Base-by-base conservation (phyloP, 192 early-diverging fungal genomes). In the Coemansia sp. region DNA sequence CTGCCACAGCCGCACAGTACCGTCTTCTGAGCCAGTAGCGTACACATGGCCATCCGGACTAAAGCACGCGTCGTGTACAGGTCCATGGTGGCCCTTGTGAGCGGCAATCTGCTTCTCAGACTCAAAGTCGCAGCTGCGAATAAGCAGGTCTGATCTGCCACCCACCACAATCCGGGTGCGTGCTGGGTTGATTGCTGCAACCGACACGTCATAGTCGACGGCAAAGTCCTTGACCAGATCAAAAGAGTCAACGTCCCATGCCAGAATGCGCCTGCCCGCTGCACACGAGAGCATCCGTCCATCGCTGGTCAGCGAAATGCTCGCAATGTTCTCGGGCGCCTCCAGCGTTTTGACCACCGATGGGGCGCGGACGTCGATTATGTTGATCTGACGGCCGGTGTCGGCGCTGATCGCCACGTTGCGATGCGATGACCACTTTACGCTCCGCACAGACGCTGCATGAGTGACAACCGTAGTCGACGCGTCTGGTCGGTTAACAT, bases 31-130 rank as follows among this genome's bases (percentile, higher is more conserved):
- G 19, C 93, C 94, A 3, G 92, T 94, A 6, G 94, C 92, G 71
- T 96, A 96, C 17, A 96, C 68, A 53, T 93, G 89, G 31, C 94
- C 94, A 71, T 96, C 94, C 21, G 94, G 94, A 25, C 93, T 96
- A 68, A 94, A 93, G 61, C 90, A 92, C 23, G 90, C 91, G 65
- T 90, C 90, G 56, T 94, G 93, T 37, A 96, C 89, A 0, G 93
- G 89, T 5, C 94, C 94, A 63, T 94, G 93, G 69, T 96, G 94
- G 29, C 94, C 94, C 74, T 94, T 94, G 68, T 93, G 91, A 12
- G 91, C 84, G 68, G 93, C 90, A 39, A 90, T 67, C 62, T 91
- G 91, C 35, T 86, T 71, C 3, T 88, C 94, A 0, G 84, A 82
- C n/a, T 86, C 86, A 67, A 89, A 94, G 27, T 93, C 93, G 63